Conservation (phyloP, 2,329 filamentous ascomycete genomes). For the Sporothrix sp. region DNA sequence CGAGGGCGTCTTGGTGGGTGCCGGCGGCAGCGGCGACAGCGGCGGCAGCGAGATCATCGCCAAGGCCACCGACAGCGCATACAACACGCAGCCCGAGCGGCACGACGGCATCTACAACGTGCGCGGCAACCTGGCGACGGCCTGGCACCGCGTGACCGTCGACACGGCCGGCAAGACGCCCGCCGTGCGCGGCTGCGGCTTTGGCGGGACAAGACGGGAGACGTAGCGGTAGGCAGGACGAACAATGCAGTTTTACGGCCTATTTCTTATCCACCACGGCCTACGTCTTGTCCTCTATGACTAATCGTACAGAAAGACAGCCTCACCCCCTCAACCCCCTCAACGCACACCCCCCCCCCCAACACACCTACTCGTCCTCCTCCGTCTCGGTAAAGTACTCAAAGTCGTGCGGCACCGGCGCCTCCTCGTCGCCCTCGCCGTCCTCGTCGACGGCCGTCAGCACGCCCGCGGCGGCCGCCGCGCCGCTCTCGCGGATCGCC, state of each 20-base stretch:
- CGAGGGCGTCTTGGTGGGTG: constrained; percentile 30
- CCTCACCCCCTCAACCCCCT: no score
- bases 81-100: constrained; percentile 56
- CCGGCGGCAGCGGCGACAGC: no score
- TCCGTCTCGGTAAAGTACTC: constrained; percentile 66
- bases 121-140: constrained; percentile 55
- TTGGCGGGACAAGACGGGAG: constrained; percentile 1
- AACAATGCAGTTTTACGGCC: no score
- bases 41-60: constrained; percentile 50
- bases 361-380: no score
- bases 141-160: constrained; percentile 50
- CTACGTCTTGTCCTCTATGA: no score
- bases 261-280: neutral
- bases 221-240: no score
- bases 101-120: constrained; percentile 53
- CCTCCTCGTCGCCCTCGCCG: constrained; percentile 62
- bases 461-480: constrained; percentile 66
- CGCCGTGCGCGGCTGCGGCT: constrained; percentile 15
- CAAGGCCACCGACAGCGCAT: constrained; percentile 56
- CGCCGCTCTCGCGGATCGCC: constrained; percentile 34
- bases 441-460: constrained; percentile 85
- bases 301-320: no score
- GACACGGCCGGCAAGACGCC: constrained; percentile 14
- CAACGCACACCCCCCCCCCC: no score
- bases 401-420: constrained; percentile 59